A percentile compares a stretch with the other conserved stretches of the same genome.
phyloP scores from a whole-genome alignment of 768 basidiomycete genomes.

The Leccinellum luteum region DNA sequence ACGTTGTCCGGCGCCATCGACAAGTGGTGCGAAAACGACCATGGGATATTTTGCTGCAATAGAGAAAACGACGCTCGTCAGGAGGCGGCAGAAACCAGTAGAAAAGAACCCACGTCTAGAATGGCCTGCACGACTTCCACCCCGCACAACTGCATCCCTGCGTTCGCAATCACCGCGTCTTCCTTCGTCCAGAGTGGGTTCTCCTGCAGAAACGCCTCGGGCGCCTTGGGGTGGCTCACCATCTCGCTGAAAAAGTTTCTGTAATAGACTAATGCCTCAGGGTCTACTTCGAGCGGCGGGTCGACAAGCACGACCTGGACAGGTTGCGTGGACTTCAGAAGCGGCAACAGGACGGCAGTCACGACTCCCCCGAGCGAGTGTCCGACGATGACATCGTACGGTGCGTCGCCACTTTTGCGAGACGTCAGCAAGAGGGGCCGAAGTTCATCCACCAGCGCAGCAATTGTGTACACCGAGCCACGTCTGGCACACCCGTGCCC shows the following conservation, averaged over 20 bases:
- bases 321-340: constrained; percentile 7
- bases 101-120: constrained; percentile 8
- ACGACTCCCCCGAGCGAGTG: constrained; percentile 23
- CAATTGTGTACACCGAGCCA: constrained; percentile 13
- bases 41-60: constrained; percentile 20
- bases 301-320: constrained; percentile 20
- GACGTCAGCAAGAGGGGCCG: constrained; percentile 4
- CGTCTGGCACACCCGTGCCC: constrained; percentile 18
- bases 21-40: constrained; percentile 18
- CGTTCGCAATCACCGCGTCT: neutral
- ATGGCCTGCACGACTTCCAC: constrained; percentile 4
- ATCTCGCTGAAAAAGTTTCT: neutral
- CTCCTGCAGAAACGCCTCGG: neutral
- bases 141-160: constrained; percentile 6
- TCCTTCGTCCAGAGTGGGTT: neutral
- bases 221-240: neutral
- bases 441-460: constrained; percentile 13
- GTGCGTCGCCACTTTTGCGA: neutral
- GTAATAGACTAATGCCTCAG: neutral
- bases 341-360: constrained; percentile 8
- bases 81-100: neutral
- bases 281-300: constrained; percentile 7
- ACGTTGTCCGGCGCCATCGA: constrained; percentile 5
- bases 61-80: neutral
- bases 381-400: constrained; percentile 19